Percentiles rank a stretch among this genome's conserved stretches.
Conservation (phyloP, 208 protist genomes). For the Trypanosoma congolense region DNA sequence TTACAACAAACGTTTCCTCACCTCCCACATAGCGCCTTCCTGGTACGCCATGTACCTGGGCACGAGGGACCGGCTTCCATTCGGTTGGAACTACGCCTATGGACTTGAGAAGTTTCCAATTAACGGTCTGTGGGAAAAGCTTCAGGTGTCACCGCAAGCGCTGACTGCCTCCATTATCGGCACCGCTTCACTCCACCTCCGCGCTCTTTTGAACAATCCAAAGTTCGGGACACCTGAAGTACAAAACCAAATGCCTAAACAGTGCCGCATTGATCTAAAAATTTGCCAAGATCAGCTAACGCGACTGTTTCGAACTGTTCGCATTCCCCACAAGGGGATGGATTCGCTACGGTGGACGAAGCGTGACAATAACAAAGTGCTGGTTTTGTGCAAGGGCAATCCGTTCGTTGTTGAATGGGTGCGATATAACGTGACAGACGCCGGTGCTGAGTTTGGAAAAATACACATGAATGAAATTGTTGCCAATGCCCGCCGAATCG, state of each 20-base stretch:
- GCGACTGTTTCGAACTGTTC: constrained; percentile 20
- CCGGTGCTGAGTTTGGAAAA: neutral
- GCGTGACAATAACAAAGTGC: constrained; percentile 16
- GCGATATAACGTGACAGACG: neutral
- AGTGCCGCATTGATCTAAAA: constrained; percentile 20
- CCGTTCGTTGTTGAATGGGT: constrained; percentile 18
- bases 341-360: constrained; percentile 21
- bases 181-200: constrained; percentile 21
- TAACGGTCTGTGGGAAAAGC: neutral
- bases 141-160: constrained; percentile 15
- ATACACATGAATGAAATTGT: constrained; percentile 16
- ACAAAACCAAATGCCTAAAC: constrained; percentile 10
- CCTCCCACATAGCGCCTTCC: constrained; percentile 20
- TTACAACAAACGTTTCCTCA: constrained; percentile 15
- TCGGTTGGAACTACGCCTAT: constrained; percentile 24
- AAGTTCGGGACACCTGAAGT: constrained; percentile 11
- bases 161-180: constrained; percentile 21
- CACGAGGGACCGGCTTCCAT: constrained; percentile 15
- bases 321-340: constrained; percentile 19
- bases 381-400: constrained; percentile 17
- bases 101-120: constrained; percentile 13
- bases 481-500: constrained; percentile 19
- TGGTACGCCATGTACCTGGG: constrained; percentile 25
- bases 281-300: constrained; percentile 21
- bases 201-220: constrained; percentile 7